Evolutionary conservation across 2,329 filamentous ascomycete species (phyloP), one percentile per base, ranked within the genome.

Genomic region (Botrytis squamosa): DNA sequence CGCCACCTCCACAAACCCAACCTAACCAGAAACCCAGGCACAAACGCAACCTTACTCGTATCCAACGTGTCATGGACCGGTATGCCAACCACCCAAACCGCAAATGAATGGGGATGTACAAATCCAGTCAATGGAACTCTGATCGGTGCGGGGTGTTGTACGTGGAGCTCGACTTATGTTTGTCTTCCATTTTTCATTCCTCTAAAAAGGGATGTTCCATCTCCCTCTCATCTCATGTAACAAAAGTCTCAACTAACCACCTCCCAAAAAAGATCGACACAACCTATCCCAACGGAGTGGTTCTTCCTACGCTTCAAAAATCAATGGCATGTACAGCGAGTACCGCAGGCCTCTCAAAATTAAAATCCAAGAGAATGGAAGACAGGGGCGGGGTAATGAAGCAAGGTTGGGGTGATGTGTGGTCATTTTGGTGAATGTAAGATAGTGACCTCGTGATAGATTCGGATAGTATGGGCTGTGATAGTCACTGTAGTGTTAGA

Each of bases 361-460:
- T 52, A 16, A 62, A 57, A 25, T 18, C n/a, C 14, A 49, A 38
- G 49, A 62, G 22, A 33, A 18, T 7, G 49, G 36, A 22, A 49
- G 25, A 69, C 4, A 16, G 12, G 1, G 38, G 14, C 12, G 36
- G n/a, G 36, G 36, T 29, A 29, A 57, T 29, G 38, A 33, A 16
- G 2, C 25, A 46, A 25, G 46, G 14, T 10, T 42, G 25, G 36
- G 25, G 49, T 22, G 25, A n/a, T 14, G 83, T n/a, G n/a, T 38
- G 64, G 44, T n/a, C 33, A 4, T 38, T 62, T 0, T 60, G 57
- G 57, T 60, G 18, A 59, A 1, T 36, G 20, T 25, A 20, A 3
- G 7, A 22, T 36, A 7, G 33, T 1, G 10, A 16, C 3, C 6
- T n/a, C 12, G 12, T 3, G 12, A 55, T 7, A 7, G n/a, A 16